A percentile compares a stretch with the other conserved stretches of the same genome.
Conservation (phyloP, 495 filamentous ascomycete species). For the Trichoderma gamsii region DNA sequence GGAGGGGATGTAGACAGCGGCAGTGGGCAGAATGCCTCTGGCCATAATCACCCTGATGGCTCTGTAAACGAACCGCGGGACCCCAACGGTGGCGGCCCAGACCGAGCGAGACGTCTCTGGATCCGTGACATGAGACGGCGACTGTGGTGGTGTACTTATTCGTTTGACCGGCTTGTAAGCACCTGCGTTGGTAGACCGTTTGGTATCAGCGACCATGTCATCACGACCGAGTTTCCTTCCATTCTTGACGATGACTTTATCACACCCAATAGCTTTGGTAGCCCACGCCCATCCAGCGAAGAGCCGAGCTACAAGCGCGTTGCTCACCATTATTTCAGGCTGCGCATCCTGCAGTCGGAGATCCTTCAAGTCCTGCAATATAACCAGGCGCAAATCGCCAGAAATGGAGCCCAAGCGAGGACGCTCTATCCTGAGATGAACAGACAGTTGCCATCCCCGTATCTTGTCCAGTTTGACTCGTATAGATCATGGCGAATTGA, state of each 20-base stretch:
- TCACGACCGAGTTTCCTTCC: conserved; percentile 90
- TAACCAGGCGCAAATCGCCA: conserved; percentile 63
- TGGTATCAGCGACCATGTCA: conserved; percentile 86
- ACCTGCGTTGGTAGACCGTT: conserved; percentile 91
- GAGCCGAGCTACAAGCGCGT: conserved; percentile 81
- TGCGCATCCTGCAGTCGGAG: conserved; percentile 89
- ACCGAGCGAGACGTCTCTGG: conserved; percentile 77
- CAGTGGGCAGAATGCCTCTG: conserved; percentile 9
- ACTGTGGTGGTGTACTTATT: conserved; percentile 96
- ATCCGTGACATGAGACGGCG: conserved; percentile 78
- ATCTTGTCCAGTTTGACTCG: conserved; percentile 73
- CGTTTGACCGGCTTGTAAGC: conserved; percentile 83
- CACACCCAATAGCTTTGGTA: conserved; percentile 68
- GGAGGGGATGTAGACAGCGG: conserved; percentile 54
- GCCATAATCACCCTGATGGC: conserved; percentile 20
- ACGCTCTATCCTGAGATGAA: conserved; percentile 55
- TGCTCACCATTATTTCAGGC: conserved; percentile 83
- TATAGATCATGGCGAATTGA: conserved; percentile 86
- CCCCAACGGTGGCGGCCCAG: conserved; percentile 24
- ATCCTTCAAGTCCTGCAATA: conserved; percentile 91
- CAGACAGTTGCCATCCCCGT: conserved; percentile 73
- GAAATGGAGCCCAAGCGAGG: conserved; percentile 50
- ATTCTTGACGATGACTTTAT: conserved; percentile 83
- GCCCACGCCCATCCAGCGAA: conserved; percentile 37
- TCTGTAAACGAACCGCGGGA: conserved; percentile 25